Evolutionary conservation across 1,139 yeast species (phyloP).

Genomic region (Taphrina sp.): DNA sequence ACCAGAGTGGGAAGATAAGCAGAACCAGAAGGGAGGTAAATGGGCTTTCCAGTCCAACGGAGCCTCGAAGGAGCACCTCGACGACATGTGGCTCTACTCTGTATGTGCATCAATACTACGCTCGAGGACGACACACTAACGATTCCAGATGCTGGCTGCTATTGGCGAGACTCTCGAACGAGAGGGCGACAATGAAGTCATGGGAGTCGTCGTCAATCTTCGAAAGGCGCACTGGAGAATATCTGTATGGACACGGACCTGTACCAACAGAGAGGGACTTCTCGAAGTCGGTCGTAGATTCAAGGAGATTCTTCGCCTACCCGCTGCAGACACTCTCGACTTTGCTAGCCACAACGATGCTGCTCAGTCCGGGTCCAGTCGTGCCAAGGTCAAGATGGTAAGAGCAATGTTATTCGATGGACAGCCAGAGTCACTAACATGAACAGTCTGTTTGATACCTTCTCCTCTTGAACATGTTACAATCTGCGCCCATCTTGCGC

Average conservation of each 20-base stretch:
- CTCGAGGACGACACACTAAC: conserved; percentile 48
- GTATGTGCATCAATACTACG: conserved; percentile 30
- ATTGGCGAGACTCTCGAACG: conserved; percentile 91
- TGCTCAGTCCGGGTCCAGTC: conserved; percentile 38
- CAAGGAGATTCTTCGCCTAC: conserved; percentile 71
- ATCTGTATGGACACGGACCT: conserved; percentile 90
- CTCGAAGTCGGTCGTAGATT: conserved; percentile 63
- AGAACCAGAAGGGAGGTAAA: conserved; percentile 88
- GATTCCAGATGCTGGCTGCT: conserved; percentile 62
- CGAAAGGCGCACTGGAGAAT: conserved; percentile 81
- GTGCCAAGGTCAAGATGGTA: conserved; percentile 38
- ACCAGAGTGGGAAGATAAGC: conserved; percentile 97
- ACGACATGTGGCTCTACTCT: conserved; percentile 75
- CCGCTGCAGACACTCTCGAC: conserved; percentile 69
- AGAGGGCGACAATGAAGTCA: conserved; percentile 62
- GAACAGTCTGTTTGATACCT: conserved; percentile 10
- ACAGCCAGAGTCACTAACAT: neutral
- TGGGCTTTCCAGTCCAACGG: conserved; percentile 81
- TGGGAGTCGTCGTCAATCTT: conserved; percentile 89
- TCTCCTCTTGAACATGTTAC: too few relatives aligned
- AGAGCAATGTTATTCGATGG: neutral
- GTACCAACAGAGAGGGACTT: conserved; percentile 56
- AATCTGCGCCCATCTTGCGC: too few relatives aligned
- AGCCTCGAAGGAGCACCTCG: conserved; percentile 61
- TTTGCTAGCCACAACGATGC: conserved; percentile 59